Base-by-base conservation (phyloP, 2,329 filamentous ascomycete species). In the Hysterium pulicare region DNA sequence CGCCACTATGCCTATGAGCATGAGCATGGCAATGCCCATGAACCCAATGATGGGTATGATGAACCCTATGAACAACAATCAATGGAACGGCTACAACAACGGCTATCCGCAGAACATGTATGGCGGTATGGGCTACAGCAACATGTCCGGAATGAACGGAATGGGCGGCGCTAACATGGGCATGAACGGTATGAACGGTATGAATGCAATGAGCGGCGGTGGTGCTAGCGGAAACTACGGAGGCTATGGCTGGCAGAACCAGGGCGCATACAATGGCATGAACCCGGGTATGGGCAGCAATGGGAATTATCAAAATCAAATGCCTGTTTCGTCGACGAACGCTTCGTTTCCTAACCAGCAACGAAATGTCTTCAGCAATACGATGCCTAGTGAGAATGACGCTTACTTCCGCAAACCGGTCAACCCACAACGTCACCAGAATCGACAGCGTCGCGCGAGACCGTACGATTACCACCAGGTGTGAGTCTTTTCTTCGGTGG, bases 341-440 rank as follows among this genome's bases (percentile, higher is more conserved):
- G 24, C 28, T 46, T 9, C 50, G 53, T 82, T 81, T 47, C 71
- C 76, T 10, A 82, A 82, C 51, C 79, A 83, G 55, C 78, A 82
- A 55, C 69, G 75, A 41, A 76, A 72, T 19, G 61, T 71, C 26
- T 77, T 79, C 54, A 71, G 71, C 24, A 73, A 74, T 15, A 73
- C 75, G 10, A 70, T 74, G 45, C 76, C 77, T 2, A 83, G 78
- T 45, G 81, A 82, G 50, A 88, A 94, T 42, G 90, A 95, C 44
- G 87, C 93, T 5, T 98, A 98, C 70, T 94, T 97, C 66, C 81
- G 93, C 44, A 91, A 95, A 66, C 93, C 93, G 0, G 87, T 97
- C 48, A 98, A 98, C 62, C 91, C 90, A 2, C 87, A 95, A 62
- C 82, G 93, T 38, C 87, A 93, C 62, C 85, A 90, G 66, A 88